Base-by-base conservation (phyloP, 768 basidiomycete genomes). In the Tylopilus vinaceipallidus region DNA sequence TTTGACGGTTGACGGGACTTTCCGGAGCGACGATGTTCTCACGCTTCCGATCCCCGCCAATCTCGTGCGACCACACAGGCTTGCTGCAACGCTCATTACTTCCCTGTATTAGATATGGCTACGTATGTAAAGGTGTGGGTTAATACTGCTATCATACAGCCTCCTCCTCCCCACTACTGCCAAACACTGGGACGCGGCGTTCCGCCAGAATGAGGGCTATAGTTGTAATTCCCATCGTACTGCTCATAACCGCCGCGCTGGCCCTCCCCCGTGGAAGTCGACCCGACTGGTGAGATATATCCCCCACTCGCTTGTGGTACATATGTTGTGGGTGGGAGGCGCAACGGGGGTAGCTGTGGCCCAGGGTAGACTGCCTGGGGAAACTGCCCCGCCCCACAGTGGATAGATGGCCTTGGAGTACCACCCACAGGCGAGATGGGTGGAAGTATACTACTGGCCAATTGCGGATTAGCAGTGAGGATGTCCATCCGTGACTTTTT, bases 401-500 rank as follows among this genome's bases (percentile, higher is more conserved):
- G 58, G 11, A 57, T 41, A 12, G 52, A 20, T 22, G 53, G 17
- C 43, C 56, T 56, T 47, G 41, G 24, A 41, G 52, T 33, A 40
- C 48, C 44, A 32, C 51, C 42, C 17, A 42, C 51, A 16, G 66
- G 66, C 2, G 66, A 68, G 36, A 69, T 61, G 8, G 66, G 61
- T 6, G 57, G 53, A 53, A 63, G 59, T 26, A 47, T 10, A 35
- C 39, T 42, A 23, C 57, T 27, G 42, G 49, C 46, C 24, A 52
- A 23, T 32, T 53, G 61, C 20, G 30, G 5, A 19, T 45, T 58
- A 24, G 56, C 47, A 22, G 49, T 37, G 39, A 59, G 44, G 0
- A 49, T 45, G 29, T 75, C 71, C 29, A 66, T 49, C 16, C 76
- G 72, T 7, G 76, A 73, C 66, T 86, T 88, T 73, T 90, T 91